phyloP scores from a whole-genome alignment of 2,329 filamentous ascomycete species.

The Tolypocladium album region DNA sequence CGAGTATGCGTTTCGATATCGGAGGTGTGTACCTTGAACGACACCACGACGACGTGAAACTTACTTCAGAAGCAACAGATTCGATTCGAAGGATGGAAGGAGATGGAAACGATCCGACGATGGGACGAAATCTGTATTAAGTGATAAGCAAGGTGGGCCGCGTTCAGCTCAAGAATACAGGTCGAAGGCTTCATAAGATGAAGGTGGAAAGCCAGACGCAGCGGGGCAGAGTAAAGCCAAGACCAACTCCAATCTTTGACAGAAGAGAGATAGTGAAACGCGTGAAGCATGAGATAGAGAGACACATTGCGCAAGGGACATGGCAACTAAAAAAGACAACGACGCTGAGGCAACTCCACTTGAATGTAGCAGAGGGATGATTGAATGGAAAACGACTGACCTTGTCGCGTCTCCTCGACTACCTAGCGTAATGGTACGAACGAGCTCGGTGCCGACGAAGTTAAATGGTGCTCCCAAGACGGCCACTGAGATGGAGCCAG shows the following conservation, averaged over 20 bases:
- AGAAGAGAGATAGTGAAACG: background rate
- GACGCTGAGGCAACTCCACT: background rate
- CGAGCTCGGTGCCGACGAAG: conserved; percentile 20
- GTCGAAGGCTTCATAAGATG: background rate
- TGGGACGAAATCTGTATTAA: conserved; percentile 16
- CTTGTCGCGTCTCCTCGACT: conserved; percentile 16
- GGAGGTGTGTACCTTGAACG: background rate
- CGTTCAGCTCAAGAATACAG: background rate
- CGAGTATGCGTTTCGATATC: background rate
- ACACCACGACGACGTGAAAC: background rate
- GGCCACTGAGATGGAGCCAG: conserved; percentile 39
- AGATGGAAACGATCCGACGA: conserved; percentile 18
- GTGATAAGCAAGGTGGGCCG: conserved; percentile 1
- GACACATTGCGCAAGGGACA: background rate
- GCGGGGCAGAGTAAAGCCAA: background rate
- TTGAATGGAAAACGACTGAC: conserved; percentile 9
- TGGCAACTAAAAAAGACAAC: background rate
- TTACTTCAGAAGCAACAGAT: conserved; percentile 23
- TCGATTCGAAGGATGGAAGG: conserved; percentile 15
- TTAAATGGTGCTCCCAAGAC: conserved; percentile 40
- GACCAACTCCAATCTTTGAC: background rate
- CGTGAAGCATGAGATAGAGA: background rate
- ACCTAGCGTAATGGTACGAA: conserved; percentile 17
- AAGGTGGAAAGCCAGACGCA: background rate
- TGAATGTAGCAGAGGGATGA: background rate